A percentile compares a stretch with the other conserved stretches of the same genome.
phyloP scores from a whole-genome alignment of 768 basidiomycete species.

The Boletellus emodensis region DNA sequence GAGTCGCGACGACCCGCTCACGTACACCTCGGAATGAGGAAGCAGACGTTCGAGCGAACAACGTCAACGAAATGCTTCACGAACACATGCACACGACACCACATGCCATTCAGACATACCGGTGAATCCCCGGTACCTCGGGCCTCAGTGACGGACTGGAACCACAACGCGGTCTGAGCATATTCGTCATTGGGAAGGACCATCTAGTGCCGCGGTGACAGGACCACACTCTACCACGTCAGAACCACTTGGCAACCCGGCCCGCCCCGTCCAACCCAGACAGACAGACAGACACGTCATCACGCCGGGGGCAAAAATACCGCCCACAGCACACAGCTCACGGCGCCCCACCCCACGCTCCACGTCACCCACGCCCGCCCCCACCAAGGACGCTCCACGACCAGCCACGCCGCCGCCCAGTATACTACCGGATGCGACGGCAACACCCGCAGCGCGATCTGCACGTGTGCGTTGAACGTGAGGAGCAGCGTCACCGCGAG shows the following conservation, averaged over 20 bases:
- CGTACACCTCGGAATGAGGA: too few relatives aligned
- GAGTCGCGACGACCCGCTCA: too few relatives aligned
- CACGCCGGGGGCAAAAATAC: constrained; percentile 91
- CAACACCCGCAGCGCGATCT: constrained; percentile 78
- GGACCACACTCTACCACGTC: background rate
- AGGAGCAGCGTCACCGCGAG: constrained; percentile 57
- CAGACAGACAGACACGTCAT: constrained; percentile 6
- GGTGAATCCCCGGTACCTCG: too few relatives aligned
- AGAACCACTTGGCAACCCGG: background rate
- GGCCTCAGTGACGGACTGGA: too few relatives aligned
- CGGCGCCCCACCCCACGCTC: constrained; percentile 60
- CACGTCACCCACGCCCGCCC: constrained; percentile 32
- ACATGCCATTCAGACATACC: too few relatives aligned
- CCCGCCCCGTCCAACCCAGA: background rate
- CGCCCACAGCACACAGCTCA: constrained; percentile 73
- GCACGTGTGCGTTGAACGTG: constrained; percentile 78
- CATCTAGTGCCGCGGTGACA: too few relatives aligned
- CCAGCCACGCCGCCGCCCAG: constrained; percentile 78
- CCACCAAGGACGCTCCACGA: constrained; percentile 44
- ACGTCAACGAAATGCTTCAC: too few relatives aligned
- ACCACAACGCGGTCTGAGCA: too few relatives aligned
- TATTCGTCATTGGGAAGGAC: too few relatives aligned
- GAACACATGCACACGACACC: too few relatives aligned
- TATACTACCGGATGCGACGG: constrained; percentile 75
- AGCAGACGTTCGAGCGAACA: too few relatives aligned